Conservation (phyloP, 2,329 filamentous ascomycete species). For the Sclerotinia trifoliorum region DNA sequence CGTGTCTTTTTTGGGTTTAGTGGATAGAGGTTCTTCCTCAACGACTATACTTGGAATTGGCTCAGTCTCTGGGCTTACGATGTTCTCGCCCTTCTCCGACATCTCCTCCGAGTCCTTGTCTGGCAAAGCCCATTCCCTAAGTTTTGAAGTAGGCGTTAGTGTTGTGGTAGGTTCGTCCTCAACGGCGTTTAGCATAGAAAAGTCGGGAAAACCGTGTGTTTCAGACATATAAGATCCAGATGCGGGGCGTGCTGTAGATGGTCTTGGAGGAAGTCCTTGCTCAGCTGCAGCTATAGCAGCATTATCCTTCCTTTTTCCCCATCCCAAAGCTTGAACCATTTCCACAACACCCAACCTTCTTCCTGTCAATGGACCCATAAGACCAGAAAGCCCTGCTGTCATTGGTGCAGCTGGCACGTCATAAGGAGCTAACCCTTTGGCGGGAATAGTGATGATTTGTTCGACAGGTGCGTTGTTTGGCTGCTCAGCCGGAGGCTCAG, state of each 20-base stretch:
- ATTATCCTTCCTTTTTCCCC: conserved; percentile 22
- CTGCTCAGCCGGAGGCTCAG: neutral
- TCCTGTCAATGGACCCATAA: conserved; percentile 13
- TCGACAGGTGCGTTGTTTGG: conserved; percentile 8
- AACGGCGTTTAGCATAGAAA: neutral
- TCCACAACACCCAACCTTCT: conserved; percentile 21
- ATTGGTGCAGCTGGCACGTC: conserved; percentile 10
- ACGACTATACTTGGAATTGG: neutral
- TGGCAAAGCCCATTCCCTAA: conserved; percentile 19
- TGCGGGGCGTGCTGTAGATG: conserved; percentile 12
- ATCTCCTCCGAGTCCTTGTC: conserved; percentile 44
- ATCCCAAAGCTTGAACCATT: conserved; percentile 21
- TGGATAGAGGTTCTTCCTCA: neutral
- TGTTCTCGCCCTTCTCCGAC: conserved; percentile 40
- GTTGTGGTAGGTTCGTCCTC: conserved; percentile 5
- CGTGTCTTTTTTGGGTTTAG: neutral
- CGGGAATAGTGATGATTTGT: conserved; percentile 14
- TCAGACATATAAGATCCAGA: conserved; percentile 4
- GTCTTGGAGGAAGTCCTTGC: conserved; percentile 13
- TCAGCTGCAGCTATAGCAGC: conserved; percentile 11
- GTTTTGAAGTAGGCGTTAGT: neutral
- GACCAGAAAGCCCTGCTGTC: conserved; percentile 13
- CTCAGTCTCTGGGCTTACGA: conserved; percentile 6
- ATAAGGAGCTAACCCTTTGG: neutral
- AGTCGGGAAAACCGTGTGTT: conserved; percentile 2